phyloP scores from a whole-genome alignment of 352 stramenopile genomes.

The Globisporangium iwayamae region DNA sequence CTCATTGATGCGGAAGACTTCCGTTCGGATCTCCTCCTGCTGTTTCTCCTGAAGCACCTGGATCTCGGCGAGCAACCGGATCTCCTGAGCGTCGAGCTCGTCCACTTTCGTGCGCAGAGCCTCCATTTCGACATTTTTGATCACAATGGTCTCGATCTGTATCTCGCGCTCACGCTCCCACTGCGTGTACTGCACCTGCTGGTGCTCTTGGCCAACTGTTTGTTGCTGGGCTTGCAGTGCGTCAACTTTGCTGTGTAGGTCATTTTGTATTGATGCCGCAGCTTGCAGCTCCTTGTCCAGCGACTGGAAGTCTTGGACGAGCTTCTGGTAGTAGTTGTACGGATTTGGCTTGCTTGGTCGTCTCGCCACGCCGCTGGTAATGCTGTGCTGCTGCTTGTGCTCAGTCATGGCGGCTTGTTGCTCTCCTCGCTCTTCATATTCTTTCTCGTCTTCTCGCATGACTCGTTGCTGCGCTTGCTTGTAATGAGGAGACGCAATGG shows the following conservation, averaged over 20 bases:
- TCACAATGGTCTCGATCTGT: constrained; percentile 31
- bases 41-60: constrained; percentile 46
- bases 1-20: constrained; percentile 35
- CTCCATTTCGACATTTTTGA: constrained; percentile 21
- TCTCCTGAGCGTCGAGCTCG: constrained; percentile 34
- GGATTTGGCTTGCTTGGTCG: constrained; percentile 23
- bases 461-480: not conserved
- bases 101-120: constrained; percentile 20
- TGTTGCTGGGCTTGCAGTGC: constrained; percentile 15
- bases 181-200: constrained; percentile 16
- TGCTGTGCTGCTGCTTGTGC: not conserved
- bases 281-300: constrained; percentile 42
- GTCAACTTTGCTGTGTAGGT: constrained; percentile 18
- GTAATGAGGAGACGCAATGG: constrained; percentile 6
- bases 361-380: not conserved
- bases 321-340: constrained; percentile 55
- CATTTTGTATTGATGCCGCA: not conserved
- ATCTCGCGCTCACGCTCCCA: constrained; percentile 40
- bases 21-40: constrained; percentile 29
- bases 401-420: not conserved
- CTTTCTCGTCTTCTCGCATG: constrained; percentile 4
- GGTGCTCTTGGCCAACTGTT: not conserved
- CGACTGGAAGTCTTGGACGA: constrained; percentile 39
- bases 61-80: constrained; percentile 41
- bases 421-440: constrained; percentile 1